A percentile compares a stretch with the other conserved stretches of the same genome.
Conservation (phyloP, 768 basidiomycete species). For the Leccinum olivaceopallidum region DNA sequence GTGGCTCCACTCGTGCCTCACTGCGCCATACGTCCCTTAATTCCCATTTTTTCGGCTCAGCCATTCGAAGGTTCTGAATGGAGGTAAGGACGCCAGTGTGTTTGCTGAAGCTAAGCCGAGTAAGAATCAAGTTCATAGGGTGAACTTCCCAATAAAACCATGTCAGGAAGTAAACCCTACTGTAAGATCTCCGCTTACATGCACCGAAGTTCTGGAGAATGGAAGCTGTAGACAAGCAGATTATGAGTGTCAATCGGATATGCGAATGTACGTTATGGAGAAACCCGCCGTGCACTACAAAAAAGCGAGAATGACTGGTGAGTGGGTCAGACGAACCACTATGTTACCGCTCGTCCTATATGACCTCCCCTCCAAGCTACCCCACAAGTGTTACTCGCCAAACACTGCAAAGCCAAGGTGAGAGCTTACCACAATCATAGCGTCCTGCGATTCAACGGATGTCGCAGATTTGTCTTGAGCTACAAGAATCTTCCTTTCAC, state of each 20-base stretch:
- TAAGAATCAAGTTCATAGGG: not conserved
- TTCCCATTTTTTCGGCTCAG: not conserved
- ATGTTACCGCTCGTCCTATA: conserved; percentile 37
- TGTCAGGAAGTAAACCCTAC: not conserved
- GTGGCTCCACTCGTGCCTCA: no score
- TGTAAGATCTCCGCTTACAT: not conserved
- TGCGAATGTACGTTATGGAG: not conserved
- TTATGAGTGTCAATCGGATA: not conserved
- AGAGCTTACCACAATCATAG: not conserved
- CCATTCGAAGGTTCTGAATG: not conserved
- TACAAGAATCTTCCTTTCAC: conserved; percentile 36
- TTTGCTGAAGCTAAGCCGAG: not conserved
- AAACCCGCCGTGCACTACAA: not conserved
- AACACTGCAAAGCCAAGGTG: conserved; percentile 42
- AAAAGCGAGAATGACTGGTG: conserved; percentile 1
- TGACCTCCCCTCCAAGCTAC: conserved; percentile 36
- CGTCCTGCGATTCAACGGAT: not conserved
- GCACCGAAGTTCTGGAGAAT: not conserved
- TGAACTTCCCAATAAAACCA: not conserved
- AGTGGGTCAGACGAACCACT: not conserved
- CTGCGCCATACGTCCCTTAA: no score
- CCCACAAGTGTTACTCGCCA: conserved; percentile 35
- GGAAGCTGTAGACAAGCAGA: not conserved
- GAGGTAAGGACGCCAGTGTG: not conserved
- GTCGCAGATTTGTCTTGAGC: conserved; percentile 32